Percentiles rank a stretch among this genome's conserved stretches.
Evolutionary conservation across 108 stramenopile species (phyloP).

Genomic region (Stephanodiscus triporus): DNA sequence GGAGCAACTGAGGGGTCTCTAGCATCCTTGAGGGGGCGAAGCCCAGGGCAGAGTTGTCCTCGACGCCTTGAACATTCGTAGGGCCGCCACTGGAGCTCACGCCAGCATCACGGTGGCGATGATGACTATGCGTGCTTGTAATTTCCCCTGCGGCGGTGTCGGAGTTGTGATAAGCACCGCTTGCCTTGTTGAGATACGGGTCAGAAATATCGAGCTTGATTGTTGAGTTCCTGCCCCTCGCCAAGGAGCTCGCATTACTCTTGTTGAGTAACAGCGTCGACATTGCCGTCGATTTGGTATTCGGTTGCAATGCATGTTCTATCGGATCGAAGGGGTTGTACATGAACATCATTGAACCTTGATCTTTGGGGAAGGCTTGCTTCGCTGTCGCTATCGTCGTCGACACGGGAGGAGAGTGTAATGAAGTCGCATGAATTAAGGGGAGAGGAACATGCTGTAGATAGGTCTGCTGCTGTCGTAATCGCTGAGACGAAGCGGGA

Average conservation of each 20-base stretch:
- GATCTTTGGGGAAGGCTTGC: conserved; percentile 1
- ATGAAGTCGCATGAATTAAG: neutral
- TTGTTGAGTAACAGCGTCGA: neutral
- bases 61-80: too few relatives aligned
- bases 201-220: too few relatives aligned
- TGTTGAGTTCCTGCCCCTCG: neutral
- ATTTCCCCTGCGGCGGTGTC: too few relatives aligned
- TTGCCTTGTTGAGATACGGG: neutral
- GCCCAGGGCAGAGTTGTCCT: too few relatives aligned
- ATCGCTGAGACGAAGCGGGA: neutral
- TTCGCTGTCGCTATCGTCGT: neutral
- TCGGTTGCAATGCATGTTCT: neutral
- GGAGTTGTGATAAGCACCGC: neutral
- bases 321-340: conserved; percentile 26
- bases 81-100: neutral
- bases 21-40: neutral
- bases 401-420: neutral
- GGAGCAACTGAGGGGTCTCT: neutral
- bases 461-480: neutral
- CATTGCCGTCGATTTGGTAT: neutral
- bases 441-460: neutral
- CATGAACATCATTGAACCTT: neutral
- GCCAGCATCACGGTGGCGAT: neutral
- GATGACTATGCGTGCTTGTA: neutral
- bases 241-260: neutral